Base-by-base conservation (phyloP, 805 yeast species). In the Phaffomyces antillensis region DNA sequence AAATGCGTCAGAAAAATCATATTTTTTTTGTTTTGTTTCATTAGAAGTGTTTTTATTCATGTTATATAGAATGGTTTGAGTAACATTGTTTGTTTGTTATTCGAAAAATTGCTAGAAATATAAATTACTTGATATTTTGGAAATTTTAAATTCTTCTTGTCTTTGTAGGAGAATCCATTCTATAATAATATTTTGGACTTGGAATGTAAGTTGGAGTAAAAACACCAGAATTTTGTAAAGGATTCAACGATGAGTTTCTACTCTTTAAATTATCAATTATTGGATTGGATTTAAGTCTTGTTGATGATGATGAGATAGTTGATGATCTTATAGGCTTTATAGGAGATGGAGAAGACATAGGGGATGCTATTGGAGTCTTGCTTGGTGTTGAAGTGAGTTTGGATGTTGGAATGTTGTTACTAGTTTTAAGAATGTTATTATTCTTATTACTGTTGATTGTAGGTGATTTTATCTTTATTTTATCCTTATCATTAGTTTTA, bases 111-210 rank as follows among this genome's bases (percentile, higher is more conserved):
- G 12, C 30, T 32, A 32, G 35, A 32, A 32, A 16, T n/a, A 32
- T 17, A 42, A 38, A 13, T 15, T 8, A 7, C 10, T 37, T 30
- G n/a, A 32, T 36, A 2, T 15, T 41, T 24, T 8, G 17, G 8
- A 11, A 17, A 1, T 13, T 10, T 35, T 18, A 53, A 5, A 52
- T 49, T 46, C 61, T 56, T 52, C 60, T 58, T 9, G 62, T 48
- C 40, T 55, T 58, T 20, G 59, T 59, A 37, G 62, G 62, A 11
- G 62, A 59, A 35, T 59, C 62, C 62, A 59, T 59, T 33, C 60
- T 47, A 46, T 57, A 59, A 41, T 53, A 54, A 44, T 59, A 59
- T 44, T 59, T 59, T 26, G 62, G 62, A 10, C 58, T 52, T 16
- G 62, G 62, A 25, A 59, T 59, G 40, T 59, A 59, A 4, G 61